Percentiles rank a stretch among this genome's conserved stretches.
Evolutionary conservation across 2,329 filamentous ascomycete species (phyloP).

Genomic region (Cladophialophora bantiana): DNA sequence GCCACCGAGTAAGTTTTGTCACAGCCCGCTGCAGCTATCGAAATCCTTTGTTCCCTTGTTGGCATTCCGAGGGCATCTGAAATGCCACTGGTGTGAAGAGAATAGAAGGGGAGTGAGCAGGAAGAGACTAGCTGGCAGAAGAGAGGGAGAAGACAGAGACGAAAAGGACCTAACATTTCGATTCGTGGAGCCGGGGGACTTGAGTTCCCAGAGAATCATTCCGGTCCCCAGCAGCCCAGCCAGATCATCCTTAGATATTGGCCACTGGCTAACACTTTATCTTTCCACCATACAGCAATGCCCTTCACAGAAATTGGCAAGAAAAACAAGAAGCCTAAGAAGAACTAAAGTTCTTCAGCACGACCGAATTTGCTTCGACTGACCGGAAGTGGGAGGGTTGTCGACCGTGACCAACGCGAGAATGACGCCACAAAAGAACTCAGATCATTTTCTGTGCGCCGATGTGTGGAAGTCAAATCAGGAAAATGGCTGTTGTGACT

Average conservation of each 20-base stretch:
- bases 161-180: not conserved
- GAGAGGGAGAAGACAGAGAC: not conserved
- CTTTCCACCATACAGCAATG: conserved; percentile 31
- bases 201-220: not conserved
- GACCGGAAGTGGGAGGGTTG: not conserved
- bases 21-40: not conserved
- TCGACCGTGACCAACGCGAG: not conserved
- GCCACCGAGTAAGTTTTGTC: conserved; percentile 79
- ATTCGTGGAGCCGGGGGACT: not conserved
- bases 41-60: conserved; percentile 5
- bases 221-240: not conserved
- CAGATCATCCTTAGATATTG: not conserved
- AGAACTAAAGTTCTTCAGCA: conserved; percentile 28
- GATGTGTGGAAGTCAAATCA: not conserved
- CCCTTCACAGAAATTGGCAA: conserved; percentile 40
- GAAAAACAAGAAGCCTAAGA: conserved; percentile 43
- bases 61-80: not conserved
- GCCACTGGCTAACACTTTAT: conserved; percentile 19
- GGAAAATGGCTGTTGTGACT: not conserved
- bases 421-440: not conserved
- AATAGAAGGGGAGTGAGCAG: not conserved
- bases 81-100: not conserved
- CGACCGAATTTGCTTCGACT: not conserved
- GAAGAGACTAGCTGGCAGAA: not conserved
- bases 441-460: not conserved